phyloP scores from a whole-genome alignment of 2,329 filamentous ascomycete genomes.

The Hymenoscyphus albidus region DNA sequence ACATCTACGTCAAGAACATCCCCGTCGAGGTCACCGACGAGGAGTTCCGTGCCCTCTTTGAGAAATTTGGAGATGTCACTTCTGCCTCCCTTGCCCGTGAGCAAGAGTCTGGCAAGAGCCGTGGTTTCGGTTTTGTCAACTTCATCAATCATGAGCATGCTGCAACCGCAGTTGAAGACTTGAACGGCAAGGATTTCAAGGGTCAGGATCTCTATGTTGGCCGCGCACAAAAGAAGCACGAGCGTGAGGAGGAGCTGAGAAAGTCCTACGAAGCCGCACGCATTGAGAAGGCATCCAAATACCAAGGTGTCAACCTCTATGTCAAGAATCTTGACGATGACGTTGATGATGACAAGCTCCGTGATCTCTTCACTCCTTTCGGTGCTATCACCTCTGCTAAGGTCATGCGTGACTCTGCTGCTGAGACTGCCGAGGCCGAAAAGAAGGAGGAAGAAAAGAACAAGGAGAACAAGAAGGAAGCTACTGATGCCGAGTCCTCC shows the following conservation, averaged over 20 bases:
- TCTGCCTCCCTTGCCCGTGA: constrained; percentile 92
- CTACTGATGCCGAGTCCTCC: constrained; percentile 36
- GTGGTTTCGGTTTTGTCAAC: constrained; percentile 95
- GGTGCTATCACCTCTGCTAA: constrained; percentile 97
- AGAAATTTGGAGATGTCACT: constrained; percentile 89
- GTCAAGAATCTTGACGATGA: constrained; percentile 99
- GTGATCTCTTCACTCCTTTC: constrained; percentile 85
- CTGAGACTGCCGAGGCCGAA: constrained; percentile 44
- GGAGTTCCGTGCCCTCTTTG: constrained; percentile 90
- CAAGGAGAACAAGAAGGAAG: constrained; percentile 46
- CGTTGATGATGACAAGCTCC: constrained; percentile 95
- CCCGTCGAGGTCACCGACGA: constrained; percentile 80
- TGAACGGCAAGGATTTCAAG: constrained; percentile 89
- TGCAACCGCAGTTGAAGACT: constrained; percentile 78
- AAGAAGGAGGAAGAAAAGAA: constrained; percentile 51
- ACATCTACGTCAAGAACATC: constrained; percentile 99
- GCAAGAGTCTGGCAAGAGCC: constrained; percentile 78
- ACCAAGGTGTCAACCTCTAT: constrained; percentile 98
- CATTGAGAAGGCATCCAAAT: constrained; percentile 98
- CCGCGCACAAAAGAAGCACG: constrained; percentile 99
- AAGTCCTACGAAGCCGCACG: constrained; percentile 98
- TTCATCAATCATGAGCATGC: constrained; percentile 89
- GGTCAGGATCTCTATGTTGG: constrained; percentile 97
- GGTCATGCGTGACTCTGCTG: constrained; percentile 89
- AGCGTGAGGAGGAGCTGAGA: constrained; percentile 98